Base-by-base conservation (phyloP, 345 rosid genomes). In the Gossypium thurberi region DNA sequence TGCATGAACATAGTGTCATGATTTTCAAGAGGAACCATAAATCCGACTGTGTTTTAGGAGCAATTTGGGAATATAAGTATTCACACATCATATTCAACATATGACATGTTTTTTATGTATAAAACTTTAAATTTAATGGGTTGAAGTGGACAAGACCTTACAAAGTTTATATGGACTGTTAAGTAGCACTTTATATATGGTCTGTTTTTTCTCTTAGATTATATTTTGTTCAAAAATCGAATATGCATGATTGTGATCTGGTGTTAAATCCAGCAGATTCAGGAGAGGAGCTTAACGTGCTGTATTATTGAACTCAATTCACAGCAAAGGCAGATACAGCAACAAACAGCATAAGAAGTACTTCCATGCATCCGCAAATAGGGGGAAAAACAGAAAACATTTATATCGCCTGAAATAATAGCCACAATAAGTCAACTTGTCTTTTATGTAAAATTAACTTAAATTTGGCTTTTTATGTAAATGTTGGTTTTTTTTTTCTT, bases 231-330 rank as follows among this genome's bases (percentile, higher is more conserved):
- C 8, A 57, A 6, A 23, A 57, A 43, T 12, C 18, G 7, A 21
- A 43, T 46, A 12, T 66, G 5, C 6, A 33, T 33, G 70, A 51
- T 21, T 66, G 46, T 15, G 3, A 21, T 46, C 5, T 44, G 28
- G 21, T 66, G 2, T 47, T 33, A 44, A 18, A 44, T 3, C 37
- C 2, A 33, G 69, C 91, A 90, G 98, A 78, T 86, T 68, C 81
- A 81, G 63, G 94, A 92, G 79, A 87, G 81, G 76, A 85, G 87
- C 76, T 80, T 87, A 58, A 87, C 74, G 65, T 79, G 88, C 79
- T 67, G 70, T 65, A 10, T 87, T 20, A 76, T 92, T 33, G 87
- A 87, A 73, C 70, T 70, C 46, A 71, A 67, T 26, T 58, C 46
- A 58, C 42, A 71, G 72, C 72, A 63, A 14, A 81, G 60, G 7